Conservation (phyloP, 2,329 filamentous ascomycete genomes). For the Neurospora sp. region DNA sequence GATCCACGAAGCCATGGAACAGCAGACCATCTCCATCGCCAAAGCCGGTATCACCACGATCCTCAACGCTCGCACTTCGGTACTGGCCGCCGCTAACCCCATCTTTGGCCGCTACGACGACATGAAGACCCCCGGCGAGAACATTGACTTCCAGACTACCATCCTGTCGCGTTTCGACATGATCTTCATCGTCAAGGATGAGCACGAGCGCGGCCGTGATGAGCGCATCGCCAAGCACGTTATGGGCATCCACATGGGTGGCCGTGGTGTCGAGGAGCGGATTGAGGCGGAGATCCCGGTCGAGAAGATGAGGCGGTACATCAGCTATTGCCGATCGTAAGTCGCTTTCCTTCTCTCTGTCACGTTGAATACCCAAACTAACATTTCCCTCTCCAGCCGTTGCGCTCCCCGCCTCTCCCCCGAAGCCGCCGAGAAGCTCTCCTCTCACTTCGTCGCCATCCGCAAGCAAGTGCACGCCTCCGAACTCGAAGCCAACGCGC, state of each 20-base stretch:
- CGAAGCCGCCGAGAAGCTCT: conserved; percentile 90
- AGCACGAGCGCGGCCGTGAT: conserved; percentile 82
- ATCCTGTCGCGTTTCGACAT: conserved; percentile 98
- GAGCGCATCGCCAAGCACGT: conserved; percentile 94
- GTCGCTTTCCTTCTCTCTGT: conserved; percentile 24
- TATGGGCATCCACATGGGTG: conserved; percentile 94
- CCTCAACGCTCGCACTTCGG: conserved; percentile 88
- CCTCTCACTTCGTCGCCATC: conserved; percentile 94
- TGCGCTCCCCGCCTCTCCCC: conserved; percentile 86
- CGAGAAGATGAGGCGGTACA: conserved; percentile 94
- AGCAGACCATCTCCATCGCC: conserved; percentile 97
- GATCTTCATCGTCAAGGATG: conserved; percentile 98
- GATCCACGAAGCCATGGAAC: conserved; percentile 99
- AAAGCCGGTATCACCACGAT: conserved; percentile 99
- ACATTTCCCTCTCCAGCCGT: conserved; percentile 43
- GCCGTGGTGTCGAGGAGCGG: conserved; percentile 70
- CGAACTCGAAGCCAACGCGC: conserved; percentile 80
- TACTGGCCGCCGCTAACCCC: conserved; percentile 90
- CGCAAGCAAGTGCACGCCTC: conserved; percentile 86
- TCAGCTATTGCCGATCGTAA: conserved; percentile 93
- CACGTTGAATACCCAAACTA: conserved; percentile 18
- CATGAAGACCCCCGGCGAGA: conserved; percentile 93
- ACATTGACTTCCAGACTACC: conserved; percentile 98
- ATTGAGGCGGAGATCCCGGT: conserved; percentile 82
- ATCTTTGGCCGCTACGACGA: conserved; percentile 98